phyloP scores from a whole-genome alignment of 1,139 yeast genomes.

The Debaryomyces fabryi region DNA sequence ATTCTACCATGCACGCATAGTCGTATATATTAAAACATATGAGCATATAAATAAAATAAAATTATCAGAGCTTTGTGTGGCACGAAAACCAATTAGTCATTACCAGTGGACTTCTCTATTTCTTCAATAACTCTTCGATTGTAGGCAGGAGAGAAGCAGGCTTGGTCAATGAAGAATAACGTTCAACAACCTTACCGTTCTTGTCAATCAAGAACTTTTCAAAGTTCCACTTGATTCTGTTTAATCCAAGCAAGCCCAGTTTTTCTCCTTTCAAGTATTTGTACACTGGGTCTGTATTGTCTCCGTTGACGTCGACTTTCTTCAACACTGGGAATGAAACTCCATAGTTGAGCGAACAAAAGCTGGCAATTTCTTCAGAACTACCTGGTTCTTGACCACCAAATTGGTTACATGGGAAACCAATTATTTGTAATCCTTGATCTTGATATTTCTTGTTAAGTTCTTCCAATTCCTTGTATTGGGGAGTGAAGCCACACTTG shows the following conservation, averaged over 20 bases:
- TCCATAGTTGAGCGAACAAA: slow-evolving; percentile 44
- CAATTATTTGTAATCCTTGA: slow-evolving; percentile 76
- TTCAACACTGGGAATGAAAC: slow-evolving; percentile 88
- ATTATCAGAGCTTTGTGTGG: not conserved
- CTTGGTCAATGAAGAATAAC: slow-evolving; percentile 46
- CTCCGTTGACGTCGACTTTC: slow-evolving; percentile 90
- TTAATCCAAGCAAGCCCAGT: slow-evolving; percentile 47
- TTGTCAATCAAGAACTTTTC: slow-evolving; percentile 51
- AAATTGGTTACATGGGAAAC: slow-evolving; percentile 89
- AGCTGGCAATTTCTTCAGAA: slow-evolving; percentile 42
- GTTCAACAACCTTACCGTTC: slow-evolving; percentile 48
- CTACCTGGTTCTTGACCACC: slow-evolving; percentile 49
- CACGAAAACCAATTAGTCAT: not conserved
- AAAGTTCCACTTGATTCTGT: slow-evolving; percentile 53
- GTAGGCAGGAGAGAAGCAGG: slow-evolving; percentile 38
- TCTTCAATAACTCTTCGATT: slow-evolving; percentile 43
- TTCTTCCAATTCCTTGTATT: slow-evolving; percentile 75
- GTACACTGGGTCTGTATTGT: slow-evolving; percentile 77
- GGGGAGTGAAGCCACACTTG: slow-evolving; percentile 88
- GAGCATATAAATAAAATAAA: not conserved
- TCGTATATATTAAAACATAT: not conserved
- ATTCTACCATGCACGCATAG: not conserved
- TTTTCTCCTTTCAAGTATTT: slow-evolving; percentile 64
- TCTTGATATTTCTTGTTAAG: slow-evolving; percentile 77
- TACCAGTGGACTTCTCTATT: not conserved